These are phyloP conservation scores for Emergomyces africanus DNA, from an alignment of 2,329 filamentous ascomycete genomes.

Conservation along the genomic window DNA sequence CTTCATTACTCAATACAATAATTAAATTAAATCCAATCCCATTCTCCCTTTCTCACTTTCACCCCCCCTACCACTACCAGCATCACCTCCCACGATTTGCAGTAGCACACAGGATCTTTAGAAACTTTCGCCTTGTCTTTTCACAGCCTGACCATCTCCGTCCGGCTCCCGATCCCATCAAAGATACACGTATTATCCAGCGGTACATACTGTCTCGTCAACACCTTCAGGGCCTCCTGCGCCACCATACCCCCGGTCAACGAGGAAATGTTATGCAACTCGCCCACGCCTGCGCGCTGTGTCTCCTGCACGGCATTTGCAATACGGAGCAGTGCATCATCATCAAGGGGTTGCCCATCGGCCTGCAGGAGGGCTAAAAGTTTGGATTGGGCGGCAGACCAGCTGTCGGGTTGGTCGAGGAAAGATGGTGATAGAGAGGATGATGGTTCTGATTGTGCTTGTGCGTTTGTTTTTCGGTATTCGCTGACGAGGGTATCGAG, in stretches of 20 bases:
- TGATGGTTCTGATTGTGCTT: not conserved
- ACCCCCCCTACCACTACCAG: not conserved
- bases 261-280: slow-evolving; percentile 85
- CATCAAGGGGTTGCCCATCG: slow-evolving; percentile 36
- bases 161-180: slow-evolving; percentile 47
- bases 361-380: slow-evolving; percentile 4
- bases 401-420: slow-evolving; percentile 23
- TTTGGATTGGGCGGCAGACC: slow-evolving; percentile 13
- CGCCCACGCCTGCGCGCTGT: slow-evolving; percentile 64
- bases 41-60: not conserved
- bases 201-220: slow-evolving; percentile 53
- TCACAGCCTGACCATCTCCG: slow-evolving; percentile 38
- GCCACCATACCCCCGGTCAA: slow-evolving; percentile 82
- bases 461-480: slow-evolving; percentile 33
- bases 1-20: too few relatives aligned
- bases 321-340: slow-evolving; percentile 39
- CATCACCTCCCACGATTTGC: too few relatives aligned
- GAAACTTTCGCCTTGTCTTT: not conserved
- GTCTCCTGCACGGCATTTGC: slow-evolving; percentile 50
- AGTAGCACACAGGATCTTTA: not conserved
- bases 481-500: slow-evolving; percentile 37
- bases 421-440: slow-evolving; percentile 10
- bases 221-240: slow-evolving; percentile 87
- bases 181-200: slow-evolving; percentile 52
- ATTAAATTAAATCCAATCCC: not conserved